Base-by-base conservation (phyloP, 805 yeast genomes). In the Starmera pachycereana region DNA sequence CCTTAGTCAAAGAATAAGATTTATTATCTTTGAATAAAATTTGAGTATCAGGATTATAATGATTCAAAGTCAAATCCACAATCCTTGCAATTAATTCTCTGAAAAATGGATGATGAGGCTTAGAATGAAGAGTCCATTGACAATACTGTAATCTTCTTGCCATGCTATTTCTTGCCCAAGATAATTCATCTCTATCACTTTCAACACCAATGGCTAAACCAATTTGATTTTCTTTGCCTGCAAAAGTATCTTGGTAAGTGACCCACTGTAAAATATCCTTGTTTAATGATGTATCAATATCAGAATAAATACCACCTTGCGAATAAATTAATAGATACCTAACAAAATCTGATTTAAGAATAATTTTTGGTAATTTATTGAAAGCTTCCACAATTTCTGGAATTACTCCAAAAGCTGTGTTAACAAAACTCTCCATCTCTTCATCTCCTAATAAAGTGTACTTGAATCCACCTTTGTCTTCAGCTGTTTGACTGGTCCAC, bases 251-350 rank as follows among this genome's bases (percentile, higher is more conserved):
- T 29, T 45, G 44, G 27, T 35, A 49, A 12, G 76, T 77, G 39
- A 74, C 69, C 83, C 82, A 76, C 38, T 72, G 68, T 8, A 74
- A 74, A 37, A 75, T 66, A 1, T 79, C 79, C 43, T 68, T 75
- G 39, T 71, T 62, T 22, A 77, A 70, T 43, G 60, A 62, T 1
- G 81, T 76, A 52, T 77, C 83, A 30, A 76, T 72, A 52, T 77
- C 82, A 4, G 80, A 70, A 49, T 77, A 77, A 11, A 73, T 67
- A n/a, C 83, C 83, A 36, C 83, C 83, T 36, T 60, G 56, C 4
- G 76, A 65, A 43, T 52, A 74, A 6, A 76, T 48, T 7, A 74
- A 62, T 43, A 75, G 56, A 51, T 76, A 77, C 40, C 78, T 63
- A 54, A 76, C 65, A 44, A 76, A 74, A 49, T 77, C 82, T 61